Evolutionary conservation across 441 rosid genomes (phyloP), one percentile per base, ranked within the genome.

Genomic region (Manihot esculenta): DNA sequence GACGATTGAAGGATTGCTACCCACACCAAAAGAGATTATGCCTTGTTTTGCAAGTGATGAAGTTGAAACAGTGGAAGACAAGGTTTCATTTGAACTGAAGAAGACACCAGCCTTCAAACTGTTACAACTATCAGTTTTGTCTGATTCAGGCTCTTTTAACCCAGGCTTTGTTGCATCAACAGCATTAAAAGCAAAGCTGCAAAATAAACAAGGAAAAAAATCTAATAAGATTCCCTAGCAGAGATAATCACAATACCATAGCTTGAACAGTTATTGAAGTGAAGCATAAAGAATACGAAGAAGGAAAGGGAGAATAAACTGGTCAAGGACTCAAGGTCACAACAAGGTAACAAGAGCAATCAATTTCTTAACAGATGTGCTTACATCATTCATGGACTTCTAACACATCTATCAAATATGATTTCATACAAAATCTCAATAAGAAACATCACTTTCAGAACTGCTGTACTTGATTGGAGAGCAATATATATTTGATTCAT

Each of bases 111-210:
- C 64, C 68, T 82, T 85, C 71, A 68, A 63, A 77, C 56, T 62
- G 38, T 62, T 83, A 72, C 73, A 72, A 61, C 68, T 64, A 50
- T 64, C 79, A 75, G 66, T 73, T 78, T 82, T 82, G 69, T 71
- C 79, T 62, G 80, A 72, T 75, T 86, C 94, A 72, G 76, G 62
- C 56, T 75, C 84, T 64, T 82, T 80, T 7, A 64, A 20, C 27
- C 49, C 74, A 72, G 76, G 51, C 66, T 81, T 82, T 53, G 76
- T 71, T 47, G 77, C 61, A 73, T 76, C 85, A 72, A 70, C 72
- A 72, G 80, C 77, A 77, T 38, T 53, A 74, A 77, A 54, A 14
- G 60, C 45, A 63, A 74, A 73, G 77, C 97, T 90, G 85, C 79
- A 80, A 50, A 71, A 11, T 20, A 72, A 57, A 26, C 35, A 57